Evolutionary conservation across 108 stramenopile species (phyloP), one percentile per base, ranked within the genome.

Genomic region (Parmales sp.): DNA sequence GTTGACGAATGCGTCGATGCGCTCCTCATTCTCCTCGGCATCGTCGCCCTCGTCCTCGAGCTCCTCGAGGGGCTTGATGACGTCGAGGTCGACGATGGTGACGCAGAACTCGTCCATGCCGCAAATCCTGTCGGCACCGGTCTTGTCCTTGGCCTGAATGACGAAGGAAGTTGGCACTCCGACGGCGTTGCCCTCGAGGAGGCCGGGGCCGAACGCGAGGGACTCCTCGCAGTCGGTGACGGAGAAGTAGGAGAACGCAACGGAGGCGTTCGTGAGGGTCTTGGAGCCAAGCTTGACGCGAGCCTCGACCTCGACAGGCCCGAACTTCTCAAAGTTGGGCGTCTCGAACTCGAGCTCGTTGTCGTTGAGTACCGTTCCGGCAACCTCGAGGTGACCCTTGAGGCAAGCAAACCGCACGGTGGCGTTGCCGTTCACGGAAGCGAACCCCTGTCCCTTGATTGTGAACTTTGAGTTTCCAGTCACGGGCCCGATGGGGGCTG

Each of bases 21-120:
- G 19, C 41, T 49, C 41, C 45, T 72, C 48, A 37, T 70, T 19
- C 28, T 37, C 46, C 73, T 80, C 78, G 41, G 74, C 51, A 39
- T 78, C 72, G 43, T 78, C 69, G 67, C 68, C 66, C 64, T 71
- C 66, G 0, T 38, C 43, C 0, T 65, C 43, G 8, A 68, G 8
- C 8, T 66, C 71, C 37, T 39, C 41, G 13, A 39, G 16, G 1
- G 43, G 41, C 22, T 65, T 36, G 23, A 41, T 16, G 43, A 36
- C 44, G 41, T 69, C 66, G 28, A 18, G 31, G 28, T 71, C 74
- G 13, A 28, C 39, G 23, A 36, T 43, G 54, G 54, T 34, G 2
- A 91, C 74, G 20, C 22, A 50, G 26, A 87, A 91, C 60, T 86
- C 82, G 44, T 91, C 90, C 77, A 86, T 86, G 20, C 90, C 90